These are phyloP conservation scores for Suillus subaureus DNA, from an alignment of 768 basidiomycete species.

Conservation along the genomic window DNA sequence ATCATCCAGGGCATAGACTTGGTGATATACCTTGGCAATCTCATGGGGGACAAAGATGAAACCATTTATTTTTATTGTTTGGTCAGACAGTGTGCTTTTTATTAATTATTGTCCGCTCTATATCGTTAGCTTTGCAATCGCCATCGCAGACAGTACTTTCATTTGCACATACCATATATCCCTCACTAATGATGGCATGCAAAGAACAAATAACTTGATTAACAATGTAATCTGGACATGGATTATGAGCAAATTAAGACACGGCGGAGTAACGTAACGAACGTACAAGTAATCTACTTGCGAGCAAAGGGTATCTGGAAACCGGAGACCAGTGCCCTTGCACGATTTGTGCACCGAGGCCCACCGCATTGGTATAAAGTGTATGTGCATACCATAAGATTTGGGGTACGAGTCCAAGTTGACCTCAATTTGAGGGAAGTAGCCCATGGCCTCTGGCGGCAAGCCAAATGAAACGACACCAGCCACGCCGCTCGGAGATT, in stretches of 20 bases:
- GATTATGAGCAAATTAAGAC: background rate
- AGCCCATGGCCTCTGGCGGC: conserved; percentile 77
- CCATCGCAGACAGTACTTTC: conserved; percentile 30
- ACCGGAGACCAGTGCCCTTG: conserved; percentile 84
- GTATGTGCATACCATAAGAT: conserved; percentile 89
- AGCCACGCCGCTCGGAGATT: conserved; percentile 75
- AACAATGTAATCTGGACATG: background rate
- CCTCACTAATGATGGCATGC: conserved; percentile 26
- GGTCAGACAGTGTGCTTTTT: conserved; percentile 8
- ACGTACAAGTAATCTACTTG: conserved; percentile 27
- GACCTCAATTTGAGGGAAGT: conserved; percentile 96
- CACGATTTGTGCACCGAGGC: conserved; percentile 90
- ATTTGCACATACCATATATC: conserved; percentile 31
- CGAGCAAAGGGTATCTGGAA: conserved; percentile 88
- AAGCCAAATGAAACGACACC: conserved; percentile 93
- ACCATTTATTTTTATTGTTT: conserved; percentile 2
- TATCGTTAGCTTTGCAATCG: conserved; percentile 20
- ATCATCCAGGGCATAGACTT: conserved; percentile 52
- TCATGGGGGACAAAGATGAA: conserved; percentile 26
- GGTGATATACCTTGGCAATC: conserved; percentile 67
- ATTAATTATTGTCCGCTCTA: conserved; percentile 21
- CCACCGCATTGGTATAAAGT: conserved; percentile 90
- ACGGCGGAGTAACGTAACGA: background rate
- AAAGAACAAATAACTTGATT: conserved; percentile 15
- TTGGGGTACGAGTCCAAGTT: conserved; percentile 89